phyloP scores from a whole-genome alignment of 2,329 filamentous ascomycete species.

The Paracorniculantispora psalliotae region DNA sequence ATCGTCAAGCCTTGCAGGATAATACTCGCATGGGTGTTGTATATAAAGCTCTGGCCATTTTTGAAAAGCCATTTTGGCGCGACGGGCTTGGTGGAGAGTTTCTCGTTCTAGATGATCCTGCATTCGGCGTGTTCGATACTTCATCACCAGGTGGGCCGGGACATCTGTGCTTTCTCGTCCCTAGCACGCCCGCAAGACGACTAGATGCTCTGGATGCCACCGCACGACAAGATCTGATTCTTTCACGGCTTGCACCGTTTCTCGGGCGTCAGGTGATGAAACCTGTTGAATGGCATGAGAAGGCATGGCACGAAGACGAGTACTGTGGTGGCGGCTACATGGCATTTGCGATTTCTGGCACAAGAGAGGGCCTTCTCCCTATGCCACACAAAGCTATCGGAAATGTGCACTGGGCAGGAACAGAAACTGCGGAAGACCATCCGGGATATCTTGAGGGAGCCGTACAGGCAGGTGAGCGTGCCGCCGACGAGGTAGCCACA shows the following conservation, averaged over 20 bases:
- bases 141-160: not conserved
- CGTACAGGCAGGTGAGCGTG: not conserved
- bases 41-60: not conserved
- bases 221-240: not conserved
- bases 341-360: not conserved
- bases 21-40: not conserved
- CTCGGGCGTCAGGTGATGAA: not conserved
- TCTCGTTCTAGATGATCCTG: not conserved
- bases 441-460: conserved; percentile 2
- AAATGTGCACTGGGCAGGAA: not conserved
- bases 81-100: not conserved
- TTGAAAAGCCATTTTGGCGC: not conserved
- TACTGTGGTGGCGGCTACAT: not conserved
- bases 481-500: not conserved
- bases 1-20: not conserved
- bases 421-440: not conserved
- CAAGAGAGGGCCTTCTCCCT: not conserved
- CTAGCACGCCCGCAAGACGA: not conserved
- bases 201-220: not conserved
- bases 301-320: not conserved
- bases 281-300: not conserved
- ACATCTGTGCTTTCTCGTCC: not conserved
- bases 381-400: not conserved
- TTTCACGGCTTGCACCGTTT: not conserved
- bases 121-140: not conserved